These are phyloP conservation scores for Aquilaria agallochum DNA, from an alignment of 441 rosid genomes.

Conservation along the genomic window DNA sequence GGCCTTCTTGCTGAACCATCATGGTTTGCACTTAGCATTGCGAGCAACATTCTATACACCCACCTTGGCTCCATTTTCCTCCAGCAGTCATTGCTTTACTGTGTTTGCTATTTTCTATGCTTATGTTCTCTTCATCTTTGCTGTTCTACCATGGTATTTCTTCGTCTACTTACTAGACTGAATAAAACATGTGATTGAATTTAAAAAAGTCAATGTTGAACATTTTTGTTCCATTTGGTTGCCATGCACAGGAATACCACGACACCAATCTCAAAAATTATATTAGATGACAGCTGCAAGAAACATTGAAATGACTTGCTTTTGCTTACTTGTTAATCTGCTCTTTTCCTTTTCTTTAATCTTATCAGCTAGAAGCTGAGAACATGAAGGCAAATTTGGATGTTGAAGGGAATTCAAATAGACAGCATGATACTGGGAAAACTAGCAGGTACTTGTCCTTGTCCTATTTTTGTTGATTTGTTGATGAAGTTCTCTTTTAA, in stretches of 20 bases:
- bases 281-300: background rate
- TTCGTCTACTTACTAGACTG: too few relatives aligned
- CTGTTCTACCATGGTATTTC: too few relatives aligned
- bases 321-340: slow-evolving; percentile 9
- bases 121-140: too few relatives aligned
- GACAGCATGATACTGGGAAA: slow-evolving; percentile 26
- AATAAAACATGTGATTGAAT: too few relatives aligned
- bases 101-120: too few relatives aligned
- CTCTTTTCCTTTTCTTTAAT: slow-evolving; percentile 11
- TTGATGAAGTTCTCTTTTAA: background rate
- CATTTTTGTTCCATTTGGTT: background rate
- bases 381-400: slow-evolving; percentile 46
- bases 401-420: slow-evolving; percentile 28
- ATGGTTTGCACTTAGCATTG: too few relatives aligned
- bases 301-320: slow-evolving; percentile 4
- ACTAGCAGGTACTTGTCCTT: slow-evolving; percentile 37
- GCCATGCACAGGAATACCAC: background rate
- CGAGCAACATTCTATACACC: too few relatives aligned
- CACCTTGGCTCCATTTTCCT: too few relatives aligned
- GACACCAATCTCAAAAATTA: background rate
- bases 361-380: slow-evolving; percentile 65
- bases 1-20: too few relatives aligned
- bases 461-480: slow-evolving; percentile 8
- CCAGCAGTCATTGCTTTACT: too few relatives aligned
- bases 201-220: too few relatives aligned